phyloP scores from a whole-genome alignment of 768 basidiomycete genomes.

The Tylopilus subfusipes region DNA sequence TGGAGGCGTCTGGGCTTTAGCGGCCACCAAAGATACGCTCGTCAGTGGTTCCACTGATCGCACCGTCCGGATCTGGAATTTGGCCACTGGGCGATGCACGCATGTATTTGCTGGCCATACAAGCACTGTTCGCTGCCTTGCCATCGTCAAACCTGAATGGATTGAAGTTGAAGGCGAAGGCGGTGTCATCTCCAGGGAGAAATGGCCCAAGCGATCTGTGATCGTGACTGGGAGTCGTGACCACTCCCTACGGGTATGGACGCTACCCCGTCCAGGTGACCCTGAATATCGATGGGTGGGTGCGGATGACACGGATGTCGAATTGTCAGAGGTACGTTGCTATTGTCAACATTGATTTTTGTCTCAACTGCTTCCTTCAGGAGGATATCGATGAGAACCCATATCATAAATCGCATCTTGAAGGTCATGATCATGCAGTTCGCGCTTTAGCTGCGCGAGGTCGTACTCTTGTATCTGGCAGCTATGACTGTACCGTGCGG shows the following conservation, averaged over 20 bases:
- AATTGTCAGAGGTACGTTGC: slow-evolving; percentile 46
- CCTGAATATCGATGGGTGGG: slow-evolving; percentile 70
- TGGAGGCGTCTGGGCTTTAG: slow-evolving; percentile 97
- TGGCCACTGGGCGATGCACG: slow-evolving; percentile 73
- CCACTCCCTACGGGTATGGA: slow-evolving; percentile 64
- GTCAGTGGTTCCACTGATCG: slow-evolving; percentile 94
- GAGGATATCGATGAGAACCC: slow-evolving; percentile 80
- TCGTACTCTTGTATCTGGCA: slow-evolving; percentile 87
- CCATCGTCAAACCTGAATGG: slow-evolving; percentile 92
- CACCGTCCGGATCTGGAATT: slow-evolving; percentile 89
- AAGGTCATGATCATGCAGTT: slow-evolving; percentile 90
- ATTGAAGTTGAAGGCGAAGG: slow-evolving; percentile 68
- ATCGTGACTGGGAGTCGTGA: slow-evolving; percentile 75
- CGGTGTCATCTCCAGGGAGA: slow-evolving; percentile 62
- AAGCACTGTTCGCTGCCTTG: slow-evolving; percentile 91
- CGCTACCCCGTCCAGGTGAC: slow-evolving; percentile 63
- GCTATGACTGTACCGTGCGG: slow-evolving; percentile 92
- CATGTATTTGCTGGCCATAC: slow-evolving; percentile 97
- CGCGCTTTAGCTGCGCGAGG: slow-evolving; percentile 90
- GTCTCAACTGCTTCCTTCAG: slow-evolving; percentile 27
- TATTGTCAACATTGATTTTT: not conserved
- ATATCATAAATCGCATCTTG: slow-evolving; percentile 78
- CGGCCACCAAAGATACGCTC: slow-evolving; percentile 79
- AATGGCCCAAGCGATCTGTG: slow-evolving; percentile 66
- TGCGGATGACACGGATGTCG: slow-evolving; percentile 56